These are phyloP conservation scores for Rehmannia glutinosa DNA, from an alignment of 257 asterid genomes.

Conservation along the genomic window DNA sequence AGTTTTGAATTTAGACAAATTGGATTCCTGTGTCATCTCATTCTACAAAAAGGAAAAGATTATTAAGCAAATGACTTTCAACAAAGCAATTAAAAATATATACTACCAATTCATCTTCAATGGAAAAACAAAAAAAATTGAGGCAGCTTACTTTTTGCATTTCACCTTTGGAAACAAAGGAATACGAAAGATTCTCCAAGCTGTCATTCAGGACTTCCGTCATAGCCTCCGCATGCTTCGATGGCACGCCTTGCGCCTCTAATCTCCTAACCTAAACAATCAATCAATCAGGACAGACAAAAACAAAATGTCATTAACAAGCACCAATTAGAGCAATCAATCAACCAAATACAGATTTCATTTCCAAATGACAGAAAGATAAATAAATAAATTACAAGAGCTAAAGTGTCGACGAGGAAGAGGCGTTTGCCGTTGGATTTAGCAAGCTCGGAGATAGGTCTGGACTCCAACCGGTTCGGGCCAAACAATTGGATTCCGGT, in stretches of 20 bases:
- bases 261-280: slow-evolving; percentile 71
- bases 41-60: slow-evolving; percentile 37
- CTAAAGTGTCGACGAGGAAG: slow-evolving; percentile 85
- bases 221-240: slow-evolving; percentile 89
- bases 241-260: slow-evolving; percentile 78
- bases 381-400: slow-evolving; percentile 46
- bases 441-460: slow-evolving; percentile 49
- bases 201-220: slow-evolving; percentile 71
- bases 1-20: slow-evolving; percentile 71
- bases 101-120: background rate
- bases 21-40: slow-evolving; percentile 80
- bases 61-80: background rate
- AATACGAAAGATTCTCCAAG: slow-evolving; percentile 66
- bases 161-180: slow-evolving; percentile 74
- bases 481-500: slow-evolving; percentile 19
- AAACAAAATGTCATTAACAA: background rate
- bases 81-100: slow-evolving; percentile 5
- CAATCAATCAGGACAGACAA: background rate
- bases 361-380: background rate
- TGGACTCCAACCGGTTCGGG: slow-evolving; percentile 19
- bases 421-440: slow-evolving; percentile 53
- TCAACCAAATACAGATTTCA: background rate
- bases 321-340: background rate
- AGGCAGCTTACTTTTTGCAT: slow-evolving; percentile 54
- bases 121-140: background rate